Evolutionary conservation across 164 flowering plant genomes (phyloP), one percentile per base, ranked within the genome.

Genomic region (Chloranthus sessilifolius): DNA sequence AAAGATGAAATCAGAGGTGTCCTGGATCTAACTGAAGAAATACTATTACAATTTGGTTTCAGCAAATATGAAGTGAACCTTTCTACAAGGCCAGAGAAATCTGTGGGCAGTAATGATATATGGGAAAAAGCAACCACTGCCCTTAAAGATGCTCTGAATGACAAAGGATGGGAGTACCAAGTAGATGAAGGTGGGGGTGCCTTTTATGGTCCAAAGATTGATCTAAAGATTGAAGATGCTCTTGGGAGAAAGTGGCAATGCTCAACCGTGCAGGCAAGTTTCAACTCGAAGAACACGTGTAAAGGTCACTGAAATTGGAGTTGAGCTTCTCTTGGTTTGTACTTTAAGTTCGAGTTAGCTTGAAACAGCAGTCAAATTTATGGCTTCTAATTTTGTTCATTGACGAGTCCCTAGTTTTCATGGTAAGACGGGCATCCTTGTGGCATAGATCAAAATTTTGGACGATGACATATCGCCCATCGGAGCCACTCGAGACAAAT

Each of bases 201-300:
- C 35, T 92, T 92, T 66, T 92, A 92, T 65, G 99, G 99, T 40
- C 99, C 96, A 43, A 92, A 92, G 71, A 92, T 92, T 65, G 99
- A 92, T 78, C 82, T 92, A 50, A 92, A 88, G 66, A 88, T 92
- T 56, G 96, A 88, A 72, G 99, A 92, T 72, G 99, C 98, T 55
- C 82, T 92, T 48, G 96, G 96, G 65, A 85, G 96, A 67, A 92
- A 88, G 70, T 92, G 96, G 96, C 99, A 92, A 45, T 92, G 96
- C 70, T 83, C 99, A 36, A 92, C 99, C 24, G 72, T 88, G 28
- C 96, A 88, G 95, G 98, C 55, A 74, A 61, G 66, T 65, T 43
- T 38, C 3, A 49, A 38, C 11, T 40, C n/a, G n/a, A n/a, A n/a
- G n/a, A n/a, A n/a, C n/a, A n/a, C n/a, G n/a, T n/a, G n/a, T n/a